These are phyloP conservation scores for Vairimorpha necatrix DNA, from an alignment of 371 early-diverging fungal species.

Conservation along the genomic window DNA sequence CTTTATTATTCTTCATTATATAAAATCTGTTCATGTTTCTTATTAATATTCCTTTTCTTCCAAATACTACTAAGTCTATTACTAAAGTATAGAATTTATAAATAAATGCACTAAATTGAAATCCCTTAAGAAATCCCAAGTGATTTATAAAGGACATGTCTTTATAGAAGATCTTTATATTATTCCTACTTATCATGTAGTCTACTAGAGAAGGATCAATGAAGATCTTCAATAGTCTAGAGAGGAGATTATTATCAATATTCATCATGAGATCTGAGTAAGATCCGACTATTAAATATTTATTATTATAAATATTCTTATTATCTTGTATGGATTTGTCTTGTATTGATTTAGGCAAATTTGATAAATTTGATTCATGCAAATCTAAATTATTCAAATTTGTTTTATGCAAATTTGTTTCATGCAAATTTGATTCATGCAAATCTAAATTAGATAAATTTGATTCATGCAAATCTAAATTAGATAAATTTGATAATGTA, in stretches of 20 bases:
- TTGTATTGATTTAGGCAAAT: too few relatives aligned
- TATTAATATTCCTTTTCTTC: slow-evolving; percentile 2
- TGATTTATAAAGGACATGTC: slow-evolving; percentile 94
- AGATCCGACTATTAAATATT: slow-evolving; percentile 78
- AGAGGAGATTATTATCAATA: slow-evolving; percentile 88
- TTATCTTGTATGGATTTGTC: too few relatives aligned
- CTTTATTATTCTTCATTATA: background rate
- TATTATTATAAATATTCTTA: slow-evolving; percentile 68
- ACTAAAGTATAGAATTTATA: slow-evolving; percentile 92
- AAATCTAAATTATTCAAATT: too few relatives aligned
- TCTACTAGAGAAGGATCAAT: slow-evolving; percentile 94
- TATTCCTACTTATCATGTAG: slow-evolving; percentile 95
- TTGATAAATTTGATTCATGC: too few relatives aligned
- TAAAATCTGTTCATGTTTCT: background rate
- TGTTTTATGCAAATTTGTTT: too few relatives aligned
- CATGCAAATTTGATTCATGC: too few relatives aligned
- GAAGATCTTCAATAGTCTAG: slow-evolving; percentile 82
- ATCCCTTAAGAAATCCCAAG: slow-evolving; percentile 88
- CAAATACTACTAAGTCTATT: slow-evolving; percentile 72
- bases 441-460: too few relatives aligned
- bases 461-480: too few relatives aligned
- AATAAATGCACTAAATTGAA: slow-evolving; percentile 91
- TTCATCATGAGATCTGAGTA: slow-evolving; percentile 84
- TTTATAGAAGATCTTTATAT: slow-evolving; percentile 88
- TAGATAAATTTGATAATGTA: too few relatives aligned